A percentile compares a stretch with the other conserved stretches of the same genome.
Evolutionary conservation across 2,329 filamentous ascomycete genomes (phyloP).

Genomic region (Penicillium sp.): DNA sequence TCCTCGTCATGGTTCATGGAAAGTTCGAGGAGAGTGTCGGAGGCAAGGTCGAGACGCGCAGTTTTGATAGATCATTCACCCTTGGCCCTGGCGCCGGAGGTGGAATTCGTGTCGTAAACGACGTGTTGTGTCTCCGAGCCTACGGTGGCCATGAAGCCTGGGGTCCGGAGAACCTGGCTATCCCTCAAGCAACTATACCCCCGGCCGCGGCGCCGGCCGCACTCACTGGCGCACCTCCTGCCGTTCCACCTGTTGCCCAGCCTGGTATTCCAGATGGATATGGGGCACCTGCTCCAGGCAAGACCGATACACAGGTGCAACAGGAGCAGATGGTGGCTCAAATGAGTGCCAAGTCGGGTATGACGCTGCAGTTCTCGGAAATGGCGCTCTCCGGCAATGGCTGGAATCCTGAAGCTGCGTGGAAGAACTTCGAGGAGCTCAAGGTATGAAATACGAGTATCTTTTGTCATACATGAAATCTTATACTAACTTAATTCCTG

Average conservation of each 20-base stretch:
- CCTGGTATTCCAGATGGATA: conserved; percentile 39
- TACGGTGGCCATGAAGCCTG: conserved; percentile 59
- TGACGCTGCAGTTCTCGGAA: conserved; percentile 74
- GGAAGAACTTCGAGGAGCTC: conserved; percentile 70
- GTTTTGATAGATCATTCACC: conserved; percentile 78
- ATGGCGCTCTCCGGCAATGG: conserved; percentile 75
- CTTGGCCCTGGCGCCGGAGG: conserved; percentile 69
- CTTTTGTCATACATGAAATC: conserved; percentile 20
- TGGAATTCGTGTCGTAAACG: conserved; percentile 72
- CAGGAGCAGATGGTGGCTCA: conserved; percentile 68
- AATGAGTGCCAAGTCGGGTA: conserved; percentile 71
- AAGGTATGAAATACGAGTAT: conserved; percentile 54
- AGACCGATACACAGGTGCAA: conserved; percentile 53
- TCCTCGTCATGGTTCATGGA: conserved; percentile 75
- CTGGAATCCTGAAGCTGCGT: conserved; percentile 76
- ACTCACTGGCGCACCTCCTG: conserved; percentile 9
- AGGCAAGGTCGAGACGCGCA: conserved; percentile 61
- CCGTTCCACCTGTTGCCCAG: conserved; percentile 14
- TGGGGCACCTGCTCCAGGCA: conserved; percentile 43
- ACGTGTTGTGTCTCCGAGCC: conserved; percentile 70
- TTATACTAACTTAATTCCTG: background rate
- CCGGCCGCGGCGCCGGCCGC: conserved; percentile 17
- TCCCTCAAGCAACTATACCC: conserved; percentile 40
- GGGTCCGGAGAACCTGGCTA: conserved; percentile 40
- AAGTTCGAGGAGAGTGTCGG: conserved; percentile 73